phyloP scores from a whole-genome alignment of 805 yeast species.

The Candida mattraensis region DNA sequence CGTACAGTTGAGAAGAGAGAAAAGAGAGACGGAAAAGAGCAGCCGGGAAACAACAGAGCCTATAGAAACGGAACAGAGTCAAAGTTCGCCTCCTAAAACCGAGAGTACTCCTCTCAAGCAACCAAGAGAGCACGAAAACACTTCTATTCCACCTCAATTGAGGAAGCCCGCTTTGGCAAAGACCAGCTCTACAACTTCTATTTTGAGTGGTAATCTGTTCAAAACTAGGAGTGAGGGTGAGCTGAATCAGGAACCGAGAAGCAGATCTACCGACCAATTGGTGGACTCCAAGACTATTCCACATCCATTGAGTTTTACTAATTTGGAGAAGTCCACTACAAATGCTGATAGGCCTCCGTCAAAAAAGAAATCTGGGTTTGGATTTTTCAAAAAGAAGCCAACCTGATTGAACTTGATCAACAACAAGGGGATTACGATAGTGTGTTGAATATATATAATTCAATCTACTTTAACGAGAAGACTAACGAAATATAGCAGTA shows the following conservation, averaged over 20 bases:
- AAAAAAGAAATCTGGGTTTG: constrained; percentile 7
- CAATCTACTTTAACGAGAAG: no score
- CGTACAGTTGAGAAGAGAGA: constrained; percentile 35
- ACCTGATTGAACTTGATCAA: no score
- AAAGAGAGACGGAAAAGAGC: constrained; percentile 18
- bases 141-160: no score
- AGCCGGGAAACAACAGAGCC: no score
- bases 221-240: constrained; percentile 7
- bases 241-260: neutral
- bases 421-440: no score
- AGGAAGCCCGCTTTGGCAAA: constrained; percentile 1
- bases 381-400: constrained; percentile 10
- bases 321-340: constrained; percentile 3
- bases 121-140: no score
- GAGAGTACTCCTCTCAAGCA: no score
- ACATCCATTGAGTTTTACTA: constrained; percentile 7
- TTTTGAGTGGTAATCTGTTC: neutral
- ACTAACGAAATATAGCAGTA: no score
- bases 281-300: constrained; percentile 1
- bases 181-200: constrained; percentile 1
- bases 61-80: neutral
- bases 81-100: no score
- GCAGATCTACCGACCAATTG: neutral
- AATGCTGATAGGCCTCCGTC: constrained; percentile 4
- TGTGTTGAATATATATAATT: no score